These are phyloP conservation scores for Eucalyptus victrix DNA, from an alignment of 345 rosid species.

Conservation along the genomic window DNA sequence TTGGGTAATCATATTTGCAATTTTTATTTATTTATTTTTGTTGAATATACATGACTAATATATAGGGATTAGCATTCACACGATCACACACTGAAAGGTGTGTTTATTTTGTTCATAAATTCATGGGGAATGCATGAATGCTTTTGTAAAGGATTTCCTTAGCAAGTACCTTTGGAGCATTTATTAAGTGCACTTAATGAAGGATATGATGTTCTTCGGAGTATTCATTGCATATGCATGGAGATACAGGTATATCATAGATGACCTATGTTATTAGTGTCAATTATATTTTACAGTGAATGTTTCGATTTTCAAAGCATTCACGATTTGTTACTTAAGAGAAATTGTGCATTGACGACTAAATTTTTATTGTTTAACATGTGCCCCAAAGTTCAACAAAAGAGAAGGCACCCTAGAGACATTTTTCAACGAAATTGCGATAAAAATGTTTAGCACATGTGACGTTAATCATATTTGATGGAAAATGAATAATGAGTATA, in stretches of 20 bases:
- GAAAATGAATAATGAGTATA: no score
- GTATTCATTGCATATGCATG: background rate
- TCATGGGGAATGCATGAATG: background rate
- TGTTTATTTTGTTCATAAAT: background rate
- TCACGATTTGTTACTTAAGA: background rate
- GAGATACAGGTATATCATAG: background rate
- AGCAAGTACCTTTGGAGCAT: background rate
- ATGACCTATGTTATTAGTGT: background rate
- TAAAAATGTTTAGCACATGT: background rate
- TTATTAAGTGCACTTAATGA: background rate
- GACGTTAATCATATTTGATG: background rate
- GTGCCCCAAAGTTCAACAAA: background rate
- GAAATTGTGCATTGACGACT: background rate
- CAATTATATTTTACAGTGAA: rapidly evolving
- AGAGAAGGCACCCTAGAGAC: background rate
- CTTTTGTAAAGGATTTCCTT: background rate
- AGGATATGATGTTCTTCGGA: background rate
- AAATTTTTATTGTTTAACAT: background rate
- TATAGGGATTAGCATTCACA: background rate
- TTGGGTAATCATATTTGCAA: background rate
- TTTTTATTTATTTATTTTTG: background rate
- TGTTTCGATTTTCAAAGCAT: background rate
- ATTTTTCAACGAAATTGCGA: no score
- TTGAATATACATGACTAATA: background rate
- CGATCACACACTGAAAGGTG: background rate